These are phyloP conservation scores for Solanum ossicruentum DNA, from an alignment of 257 asterid genomes.

Conservation along the genomic window DNA sequence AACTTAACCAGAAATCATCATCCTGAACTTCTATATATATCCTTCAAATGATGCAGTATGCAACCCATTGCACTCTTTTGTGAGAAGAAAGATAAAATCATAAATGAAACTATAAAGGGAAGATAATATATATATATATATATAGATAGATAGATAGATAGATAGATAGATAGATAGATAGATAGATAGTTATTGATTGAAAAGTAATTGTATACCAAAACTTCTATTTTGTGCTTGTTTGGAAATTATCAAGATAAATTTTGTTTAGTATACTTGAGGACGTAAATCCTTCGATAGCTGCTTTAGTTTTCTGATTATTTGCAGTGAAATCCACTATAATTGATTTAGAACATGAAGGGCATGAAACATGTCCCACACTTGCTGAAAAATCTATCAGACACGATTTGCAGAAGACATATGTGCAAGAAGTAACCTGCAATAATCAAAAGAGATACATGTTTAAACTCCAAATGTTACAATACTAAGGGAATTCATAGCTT, in stretches of 20 bases:
- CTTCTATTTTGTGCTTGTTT: slow-evolving; percentile 85
- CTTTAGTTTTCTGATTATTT: slow-evolving; percentile 28
- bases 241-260: slow-evolving; percentile 50
- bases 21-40: too few species aligned
- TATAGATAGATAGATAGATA: too few species aligned
- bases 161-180: too few species aligned
- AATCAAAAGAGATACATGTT: neutral
- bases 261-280: slow-evolving; percentile 68
- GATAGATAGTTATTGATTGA: too few species aligned
- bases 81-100: too few species aligned
- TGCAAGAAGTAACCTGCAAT: slow-evolving; percentile 57
- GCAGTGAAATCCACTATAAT: slow-evolving; percentile 67
- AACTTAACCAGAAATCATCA: too few species aligned
- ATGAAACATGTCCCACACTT: slow-evolving; percentile 44
- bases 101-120: too few species aligned
- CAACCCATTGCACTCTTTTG: too few species aligned
- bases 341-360: slow-evolving; percentile 74
- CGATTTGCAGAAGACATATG: slow-evolving; percentile 71
- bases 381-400: slow-evolving; percentile 62
- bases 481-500: neutral
- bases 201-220: slow-evolving; percentile 41
- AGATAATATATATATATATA: too few species aligned
- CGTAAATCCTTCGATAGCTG: slow-evolving; percentile 54
- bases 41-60: fast-evolving
- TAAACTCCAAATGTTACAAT: neutral